Base-by-base conservation (phyloP, 2,329 filamentous ascomycete species). In the Diplodia seriata region DNA sequence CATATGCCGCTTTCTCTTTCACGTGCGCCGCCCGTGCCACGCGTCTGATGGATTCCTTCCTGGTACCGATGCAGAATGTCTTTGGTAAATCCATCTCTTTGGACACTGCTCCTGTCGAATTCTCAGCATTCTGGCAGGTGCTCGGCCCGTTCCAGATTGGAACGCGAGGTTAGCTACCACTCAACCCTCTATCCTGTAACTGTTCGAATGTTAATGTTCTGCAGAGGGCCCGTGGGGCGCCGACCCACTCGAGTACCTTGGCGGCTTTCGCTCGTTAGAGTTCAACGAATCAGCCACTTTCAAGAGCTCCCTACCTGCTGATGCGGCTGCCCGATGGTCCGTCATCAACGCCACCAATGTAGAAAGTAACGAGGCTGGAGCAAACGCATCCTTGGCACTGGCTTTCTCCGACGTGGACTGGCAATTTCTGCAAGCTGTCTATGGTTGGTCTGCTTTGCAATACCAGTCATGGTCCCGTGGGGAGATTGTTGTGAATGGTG, bases 391-490 rank as follows among this genome's bases (percentile, higher is more conserved):
- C 0, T 70, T 87, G 50, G 77, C 74, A 61, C 73, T 88, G 31
- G 73, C 73, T 29, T 87, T 86, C 71, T 77, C 81, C 9, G 75
- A 84, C 8, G 77, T 86, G n/a, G 81, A 87, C 69, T 87, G 85
- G 85, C 71, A 76, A 18, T 83, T 82, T 57, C 75, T 87, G 51
- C 83, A 84, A 70, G 75, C 79, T 14, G 76, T 87, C 14, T 88
- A 88, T 73, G 86, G 86, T 55, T 89, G 86, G 86, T 79, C 85
- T 57, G 84, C 84, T 20, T 76, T 85, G 14, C 86, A 88, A 71
- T 88, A 85, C 74, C 86, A 88, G 73, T 84, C 82, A 9, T 89
- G 86, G 86, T 80, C 81, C 31, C 80, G 85, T 59, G 86, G 86
- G 43, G 75, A 79, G 64, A 75, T 86, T n/a, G 73, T 75, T 20